A percentile compares a stretch with the other conserved stretches of the same genome.
Evolutionary conservation across 495 filamentous ascomycete species (phyloP).

Genomic region (Ramalina peruviana): DNA sequence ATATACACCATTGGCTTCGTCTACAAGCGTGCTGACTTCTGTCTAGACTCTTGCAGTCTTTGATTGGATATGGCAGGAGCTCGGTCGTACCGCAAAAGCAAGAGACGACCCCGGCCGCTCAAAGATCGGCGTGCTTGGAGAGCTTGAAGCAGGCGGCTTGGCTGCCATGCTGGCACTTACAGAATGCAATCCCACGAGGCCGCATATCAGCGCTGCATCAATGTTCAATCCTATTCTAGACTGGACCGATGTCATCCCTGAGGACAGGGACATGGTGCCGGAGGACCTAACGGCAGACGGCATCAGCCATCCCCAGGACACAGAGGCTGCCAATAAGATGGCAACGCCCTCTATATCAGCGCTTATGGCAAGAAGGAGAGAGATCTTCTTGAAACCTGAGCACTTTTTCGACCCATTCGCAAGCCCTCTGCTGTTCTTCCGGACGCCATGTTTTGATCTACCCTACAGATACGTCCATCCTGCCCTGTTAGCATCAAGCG

Average conservation of each 20-base stretch:
- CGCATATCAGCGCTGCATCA: constrained; percentile 22
- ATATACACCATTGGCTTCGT: background rate
- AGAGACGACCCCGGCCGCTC: constrained; percentile 7
- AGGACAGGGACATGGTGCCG: background rate
- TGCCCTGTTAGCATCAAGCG: background rate
- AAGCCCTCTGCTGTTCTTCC: constrained; percentile 43
- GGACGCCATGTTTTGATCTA: constrained; percentile 31
- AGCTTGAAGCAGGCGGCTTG: constrained; percentile 40
- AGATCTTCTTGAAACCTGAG: constrained; percentile 33
- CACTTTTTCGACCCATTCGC: constrained; percentile 45
- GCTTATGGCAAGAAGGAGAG: constrained; percentile 24
- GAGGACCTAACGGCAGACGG: background rate
- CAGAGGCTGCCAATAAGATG: background rate
- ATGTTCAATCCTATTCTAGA: constrained; percentile 28
- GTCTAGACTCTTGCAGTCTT: constrained; percentile 21
- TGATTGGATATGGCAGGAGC: constrained; percentile 28
- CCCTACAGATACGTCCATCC: constrained; percentile 10
- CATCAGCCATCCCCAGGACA: background rate
- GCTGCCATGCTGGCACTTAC: constrained; percentile 46
- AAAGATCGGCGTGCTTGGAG: constrained; percentile 34
- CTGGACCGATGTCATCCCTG: constrained; percentile 17
- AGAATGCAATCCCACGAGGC: constrained; percentile 29
- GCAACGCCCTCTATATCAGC: background rate
- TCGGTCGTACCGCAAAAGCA: constrained; percentile 9
- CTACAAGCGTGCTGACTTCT: background rate